phyloP scores from a whole-genome alignment of 139 green algal genomes.

The Micromonas pusilla region DNA sequence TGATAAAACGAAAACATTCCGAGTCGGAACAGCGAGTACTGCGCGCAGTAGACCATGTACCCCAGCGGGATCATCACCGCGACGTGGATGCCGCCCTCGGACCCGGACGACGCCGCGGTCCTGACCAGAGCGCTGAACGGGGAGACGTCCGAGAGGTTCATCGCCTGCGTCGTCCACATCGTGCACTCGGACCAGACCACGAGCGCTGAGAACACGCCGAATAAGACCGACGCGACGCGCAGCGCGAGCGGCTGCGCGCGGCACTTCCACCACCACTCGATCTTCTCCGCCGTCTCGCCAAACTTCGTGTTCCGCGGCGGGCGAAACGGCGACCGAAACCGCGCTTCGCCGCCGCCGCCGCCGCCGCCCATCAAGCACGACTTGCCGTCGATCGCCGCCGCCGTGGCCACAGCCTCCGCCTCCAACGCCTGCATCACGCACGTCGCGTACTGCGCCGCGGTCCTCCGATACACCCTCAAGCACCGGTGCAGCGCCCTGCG shows the following conservation, averaged over 20 bases:
- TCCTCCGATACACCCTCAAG: constrained; percentile 1
- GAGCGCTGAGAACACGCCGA: constrained; percentile 61
- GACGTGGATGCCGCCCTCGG: constrained; percentile 42
- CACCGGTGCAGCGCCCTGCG: constrained; percentile 36
- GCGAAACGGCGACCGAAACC: constrained; percentile 55
- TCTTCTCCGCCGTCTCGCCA: background rate
- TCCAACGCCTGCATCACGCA: background rate
- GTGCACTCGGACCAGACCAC: constrained; percentile 11
- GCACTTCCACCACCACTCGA: background rate
- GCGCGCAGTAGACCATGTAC: constrained; percentile 84
- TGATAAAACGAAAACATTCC: constrained; percentile 67
- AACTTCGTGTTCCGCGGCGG: constrained; percentile 34
- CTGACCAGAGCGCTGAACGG: constrained; percentile 5
- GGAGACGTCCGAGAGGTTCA: background rate
- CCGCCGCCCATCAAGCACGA: background rate
- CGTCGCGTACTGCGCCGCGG: constrained; percentile 5
- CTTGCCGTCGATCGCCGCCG: background rate
- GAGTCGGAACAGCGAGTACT: constrained; percentile 84
- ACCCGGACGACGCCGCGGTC: constrained; percentile 11
- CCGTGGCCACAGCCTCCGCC: background rate
- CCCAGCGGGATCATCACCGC: constrained; percentile 54
- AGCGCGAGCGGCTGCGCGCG: background rate
- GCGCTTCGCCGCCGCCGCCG: constrained; percentile 3
- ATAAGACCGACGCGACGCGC: constrained; percentile 41
- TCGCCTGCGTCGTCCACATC: background rate